A percentile compares a stretch with the other conserved stretches of the same genome.
Evolutionary conservation across 768 basidiomycete genomes (phyloP).

Genomic region (Cyclocybe cylindracea): DNA sequence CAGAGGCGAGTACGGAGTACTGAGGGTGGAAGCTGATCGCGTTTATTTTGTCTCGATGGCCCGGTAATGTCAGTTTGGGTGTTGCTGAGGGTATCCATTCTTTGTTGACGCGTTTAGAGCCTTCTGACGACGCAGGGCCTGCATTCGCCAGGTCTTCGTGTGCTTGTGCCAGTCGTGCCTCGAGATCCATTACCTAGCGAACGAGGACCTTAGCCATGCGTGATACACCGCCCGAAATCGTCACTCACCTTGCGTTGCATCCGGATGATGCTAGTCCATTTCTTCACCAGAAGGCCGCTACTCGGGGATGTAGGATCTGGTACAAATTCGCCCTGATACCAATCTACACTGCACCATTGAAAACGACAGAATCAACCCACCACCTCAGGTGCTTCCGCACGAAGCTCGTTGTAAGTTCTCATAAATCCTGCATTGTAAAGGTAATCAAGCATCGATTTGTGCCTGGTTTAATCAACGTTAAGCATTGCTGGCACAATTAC

Average conservation of each 20-base stretch:
- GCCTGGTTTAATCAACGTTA: constrained; percentile 39
- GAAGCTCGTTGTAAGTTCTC: constrained; percentile 54
- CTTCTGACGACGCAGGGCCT: constrained; percentile 50
- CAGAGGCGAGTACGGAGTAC: constrained; percentile 80
- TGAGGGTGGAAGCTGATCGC: constrained; percentile 85
- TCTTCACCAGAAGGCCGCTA: constrained; percentile 90
- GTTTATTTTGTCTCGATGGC: constrained; percentile 77
- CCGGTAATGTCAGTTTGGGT: constrained; percentile 72
- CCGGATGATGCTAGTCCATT: constrained; percentile 96
- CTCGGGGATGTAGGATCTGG: constrained; percentile 88
- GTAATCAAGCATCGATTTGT: constrained; percentile 83
- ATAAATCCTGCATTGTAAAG: constrained; percentile 66
- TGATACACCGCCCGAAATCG: constrained; percentile 5
- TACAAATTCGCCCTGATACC: constrained; percentile 56
- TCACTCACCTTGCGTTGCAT: constrained; percentile 85
- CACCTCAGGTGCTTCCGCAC: constrained; percentile 26
- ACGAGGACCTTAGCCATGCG: constrained; percentile 5
- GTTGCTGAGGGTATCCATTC: constrained; percentile 92
- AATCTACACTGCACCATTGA: constrained; percentile 12
- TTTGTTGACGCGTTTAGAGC: constrained; percentile 49
- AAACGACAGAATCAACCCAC: constrained; percentile 43
- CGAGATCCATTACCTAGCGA: constrained; percentile 89
- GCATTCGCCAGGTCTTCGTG: constrained; percentile 68
- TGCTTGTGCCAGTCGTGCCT: constrained; percentile 76
- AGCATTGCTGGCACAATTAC: background rate